phyloP scores from a whole-genome alignment of 1,284 basidiomycete species.

The Moniliophthora roreri region DNA sequence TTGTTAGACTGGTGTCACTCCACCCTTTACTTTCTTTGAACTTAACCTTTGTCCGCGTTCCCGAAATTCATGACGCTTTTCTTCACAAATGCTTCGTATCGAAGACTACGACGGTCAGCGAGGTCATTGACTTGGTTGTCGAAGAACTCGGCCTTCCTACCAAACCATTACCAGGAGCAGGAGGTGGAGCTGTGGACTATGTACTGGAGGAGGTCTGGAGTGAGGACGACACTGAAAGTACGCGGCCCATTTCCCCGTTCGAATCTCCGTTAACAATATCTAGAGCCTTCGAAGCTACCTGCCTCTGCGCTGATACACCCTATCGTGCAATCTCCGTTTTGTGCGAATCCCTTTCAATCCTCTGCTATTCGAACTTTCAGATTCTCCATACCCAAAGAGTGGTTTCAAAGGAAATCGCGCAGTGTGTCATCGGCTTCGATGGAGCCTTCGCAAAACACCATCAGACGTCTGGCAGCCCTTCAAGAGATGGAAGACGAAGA shows the following conservation, averaged over 20 bases:
- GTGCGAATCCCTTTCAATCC: slow-evolving; percentile 38
- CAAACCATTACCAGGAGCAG: slow-evolving; percentile 55
- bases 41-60: slow-evolving; percentile 68
- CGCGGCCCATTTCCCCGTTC: slow-evolving; percentile 21
- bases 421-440: slow-evolving; percentile 42
- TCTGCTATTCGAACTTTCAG: slow-evolving; percentile 45
- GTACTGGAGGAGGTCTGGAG: slow-evolving; percentile 65
- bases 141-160: slow-evolving; percentile 73
- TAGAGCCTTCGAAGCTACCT: slow-evolving; percentile 43
- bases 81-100: slow-evolving; percentile 65
- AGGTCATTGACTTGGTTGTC: slow-evolving; percentile 53
- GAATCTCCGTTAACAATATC: not conserved
- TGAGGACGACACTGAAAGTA: slow-evolving; percentile 49
- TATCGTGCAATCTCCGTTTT: slow-evolving; percentile 35
- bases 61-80: slow-evolving; percentile 77
- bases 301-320: slow-evolving; percentile 36
- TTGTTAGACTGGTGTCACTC: slow-evolving; percentile 70
- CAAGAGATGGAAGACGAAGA: slow-evolving; percentile 54
- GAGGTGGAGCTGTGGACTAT: slow-evolving; percentile 64
- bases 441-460: slow-evolving; percentile 51
- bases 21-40: slow-evolving; percentile 58
- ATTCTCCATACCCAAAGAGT: slow-evolving; percentile 75
- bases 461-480: slow-evolving; percentile 48
- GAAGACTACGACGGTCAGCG: slow-evolving; percentile 47
- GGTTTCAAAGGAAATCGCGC: slow-evolving; percentile 70